Evolutionary conservation across 345 rosid genomes (phyloP).

Genomic region (Gossypium anomalum): DNA sequence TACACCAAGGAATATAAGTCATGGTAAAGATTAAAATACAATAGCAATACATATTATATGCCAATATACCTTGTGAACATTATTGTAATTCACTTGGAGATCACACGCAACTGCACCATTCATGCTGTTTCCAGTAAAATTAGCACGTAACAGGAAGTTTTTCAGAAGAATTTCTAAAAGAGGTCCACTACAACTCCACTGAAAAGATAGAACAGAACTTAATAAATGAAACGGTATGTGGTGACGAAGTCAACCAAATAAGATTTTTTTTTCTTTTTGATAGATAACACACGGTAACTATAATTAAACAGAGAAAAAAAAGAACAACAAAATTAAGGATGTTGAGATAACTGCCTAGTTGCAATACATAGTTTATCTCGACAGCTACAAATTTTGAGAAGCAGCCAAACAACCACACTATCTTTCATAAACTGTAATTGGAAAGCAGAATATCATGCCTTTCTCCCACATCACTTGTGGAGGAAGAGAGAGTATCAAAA

Average conservation of each 20-base stretch:
- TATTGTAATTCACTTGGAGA: slow-evolving; percentile 77
- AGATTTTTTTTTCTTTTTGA: not conserved
- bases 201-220: slow-evolving; percentile 13
- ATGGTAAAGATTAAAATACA: not conserved
- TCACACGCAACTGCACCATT: slow-evolving; percentile 52
- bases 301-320: not conserved
- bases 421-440: not conserved
- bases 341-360: not conserved
- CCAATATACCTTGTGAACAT: slow-evolving; percentile 68
- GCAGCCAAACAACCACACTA: not conserved
- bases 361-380: not conserved
- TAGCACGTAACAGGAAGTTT: slow-evolving; percentile 42
- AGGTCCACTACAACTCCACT: slow-evolving; percentile 88
- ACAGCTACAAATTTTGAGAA: not conserved
- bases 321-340: not conserved
- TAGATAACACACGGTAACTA: not conserved
- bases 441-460: not conserved
- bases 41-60: not conserved
- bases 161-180: slow-evolving; percentile 65
- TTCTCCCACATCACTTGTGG: not conserved
- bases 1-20: slow-evolving; percentile 19
- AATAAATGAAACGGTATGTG: not conserved
- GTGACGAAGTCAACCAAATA: not conserved
- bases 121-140: slow-evolving; percentile 36
- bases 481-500: not conserved